phyloP scores from a whole-genome alignment of 2,329 filamentous ascomycete genomes.

The Chaetomium sp. region DNA sequence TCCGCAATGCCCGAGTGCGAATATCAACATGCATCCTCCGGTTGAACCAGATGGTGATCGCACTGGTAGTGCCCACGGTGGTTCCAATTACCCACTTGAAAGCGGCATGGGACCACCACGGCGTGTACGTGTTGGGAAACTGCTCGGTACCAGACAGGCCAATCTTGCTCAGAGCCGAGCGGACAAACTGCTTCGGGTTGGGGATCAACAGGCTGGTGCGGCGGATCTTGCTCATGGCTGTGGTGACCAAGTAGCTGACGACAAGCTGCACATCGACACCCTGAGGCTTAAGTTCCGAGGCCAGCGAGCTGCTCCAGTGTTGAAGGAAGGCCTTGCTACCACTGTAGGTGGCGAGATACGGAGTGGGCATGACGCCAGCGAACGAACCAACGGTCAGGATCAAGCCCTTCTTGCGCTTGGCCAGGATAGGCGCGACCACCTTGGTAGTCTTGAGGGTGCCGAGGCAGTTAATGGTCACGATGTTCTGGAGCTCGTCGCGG shows the following conservation, averaged over 20 bases:
- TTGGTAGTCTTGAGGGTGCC: conserved; percentile 86
- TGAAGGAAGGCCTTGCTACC: conserved; percentile 98
- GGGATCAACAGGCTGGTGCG: conserved; percentile 72
- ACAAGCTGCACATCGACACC: conserved; percentile 88
- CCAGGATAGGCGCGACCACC: conserved; percentile 76
- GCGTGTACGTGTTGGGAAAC: conserved; percentile 78
- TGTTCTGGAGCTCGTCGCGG: conserved; percentile 74
- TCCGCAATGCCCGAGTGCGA: conserved; percentile 72
- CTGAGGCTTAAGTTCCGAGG: conserved; percentile 70
- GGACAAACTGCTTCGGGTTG: conserved; percentile 75
- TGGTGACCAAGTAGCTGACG: conserved; percentile 87
- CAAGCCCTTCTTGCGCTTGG: conserved; percentile 74
- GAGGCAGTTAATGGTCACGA: conserved; percentile 91
- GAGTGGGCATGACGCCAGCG: conserved; percentile 84
- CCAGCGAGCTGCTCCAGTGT: conserved; percentile 86
- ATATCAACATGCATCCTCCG: conserved; percentile 75
- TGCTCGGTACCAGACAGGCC: conserved; percentile 73
- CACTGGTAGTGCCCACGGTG: conserved; percentile 45
- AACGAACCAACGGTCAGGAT: conserved; percentile 98
- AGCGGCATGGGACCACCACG: conserved; percentile 85
- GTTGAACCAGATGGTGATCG: conserved; percentile 44
- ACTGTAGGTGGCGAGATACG: conserved; percentile 90
- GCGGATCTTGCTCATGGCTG: conserved; percentile 94
- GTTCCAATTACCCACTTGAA: conserved; percentile 77
- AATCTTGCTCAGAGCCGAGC: conserved; percentile 69